Conservation (phyloP, 1,139 yeast species). For the Yamadazyma aaseri region DNA sequence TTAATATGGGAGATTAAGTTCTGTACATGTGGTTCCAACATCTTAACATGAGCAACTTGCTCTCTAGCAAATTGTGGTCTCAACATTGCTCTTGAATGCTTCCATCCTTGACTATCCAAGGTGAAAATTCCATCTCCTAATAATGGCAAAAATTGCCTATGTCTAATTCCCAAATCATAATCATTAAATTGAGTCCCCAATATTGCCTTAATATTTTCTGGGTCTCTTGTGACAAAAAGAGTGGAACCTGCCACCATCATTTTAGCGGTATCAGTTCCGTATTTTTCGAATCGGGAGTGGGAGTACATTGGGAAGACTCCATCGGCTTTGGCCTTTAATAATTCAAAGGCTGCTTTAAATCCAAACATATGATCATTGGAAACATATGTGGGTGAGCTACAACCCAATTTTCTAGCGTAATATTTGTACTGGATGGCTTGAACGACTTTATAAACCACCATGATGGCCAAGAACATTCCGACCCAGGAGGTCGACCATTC, state of each 20-base stretch:
- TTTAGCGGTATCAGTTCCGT: constrained; percentile 6
- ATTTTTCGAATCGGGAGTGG: constrained; percentile 15
- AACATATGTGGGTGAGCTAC: constrained; percentile 14
- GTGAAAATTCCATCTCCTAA: constrained; percentile 61
- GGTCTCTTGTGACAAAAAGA: constrained; percentile 23
- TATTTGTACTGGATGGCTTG: constrained; percentile 1
- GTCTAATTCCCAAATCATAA: constrained; percentile 50
- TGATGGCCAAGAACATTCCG: constrained; percentile 1
- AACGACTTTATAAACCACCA: constrained; percentile 10
- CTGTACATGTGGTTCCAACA: constrained; percentile 46
- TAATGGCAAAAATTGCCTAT: constrained; percentile 39
- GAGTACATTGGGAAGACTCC: constrained; percentile 26
- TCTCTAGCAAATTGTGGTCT: constrained; percentile 58
- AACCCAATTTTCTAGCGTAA: constrained; percentile 19
- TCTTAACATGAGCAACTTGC: constrained; percentile 47
- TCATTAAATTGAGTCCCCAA: constrained; percentile 48
- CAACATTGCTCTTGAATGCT: constrained; percentile 53
- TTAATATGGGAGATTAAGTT: constrained; percentile 32
- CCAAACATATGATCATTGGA: constrained; percentile 23
- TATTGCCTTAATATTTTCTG: constrained; percentile 36
- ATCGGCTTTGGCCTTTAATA: constrained; percentile 18
- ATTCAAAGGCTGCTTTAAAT: constrained; percentile 17
- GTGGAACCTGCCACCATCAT: constrained; percentile 8
- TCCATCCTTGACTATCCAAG: constrained; percentile 55
- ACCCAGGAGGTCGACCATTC: constrained; percentile 5